phyloP scores from a whole-genome alignment of 805 yeast species.

The Nakazawaea siamensis region DNA sequence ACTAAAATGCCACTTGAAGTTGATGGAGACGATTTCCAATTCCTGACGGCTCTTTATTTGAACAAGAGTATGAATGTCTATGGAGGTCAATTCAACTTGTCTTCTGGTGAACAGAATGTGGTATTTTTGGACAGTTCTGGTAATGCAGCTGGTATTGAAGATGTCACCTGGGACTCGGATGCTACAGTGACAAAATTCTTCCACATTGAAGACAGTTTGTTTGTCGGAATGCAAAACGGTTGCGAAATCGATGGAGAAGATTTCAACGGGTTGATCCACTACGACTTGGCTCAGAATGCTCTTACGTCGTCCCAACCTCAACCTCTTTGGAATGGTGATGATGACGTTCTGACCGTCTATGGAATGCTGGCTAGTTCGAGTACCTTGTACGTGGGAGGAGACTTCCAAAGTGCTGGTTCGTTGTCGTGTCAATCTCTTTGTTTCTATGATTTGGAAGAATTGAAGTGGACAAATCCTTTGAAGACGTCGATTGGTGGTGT shows the following conservation, averaged over 20 bases:
- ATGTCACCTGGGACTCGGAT: conserved; percentile 14
- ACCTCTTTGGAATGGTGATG: conserved; percentile 25
- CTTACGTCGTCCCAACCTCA: conserved; percentile 42
- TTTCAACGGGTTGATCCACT: conserved; percentile 37
- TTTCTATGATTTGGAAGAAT: conserved; percentile 44
- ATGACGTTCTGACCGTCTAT: conserved; percentile 30
- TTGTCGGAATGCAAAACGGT: conserved; percentile 37
- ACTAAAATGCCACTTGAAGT: conserved; percentile 19
- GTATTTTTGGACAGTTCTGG: conserved; percentile 14
- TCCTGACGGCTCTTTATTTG: conserved; percentile 30
- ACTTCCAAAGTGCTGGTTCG: conserved; percentile 51
- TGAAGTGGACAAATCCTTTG: conserved; percentile 46
- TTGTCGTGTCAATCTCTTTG: conserved; percentile 58
- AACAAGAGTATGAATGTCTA: conserved; percentile 44
- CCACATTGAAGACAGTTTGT: conserved; percentile 29
- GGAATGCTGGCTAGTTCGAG: conserved; percentile 32
- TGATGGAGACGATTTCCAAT: conserved; percentile 12
- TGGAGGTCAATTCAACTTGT: conserved; percentile 46
- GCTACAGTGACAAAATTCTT: conserved; percentile 20
- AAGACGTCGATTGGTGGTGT: conserved; percentile 34
- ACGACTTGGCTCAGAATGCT: conserved; percentile 34
- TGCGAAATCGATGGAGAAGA: conserved; percentile 16
- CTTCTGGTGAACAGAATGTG: conserved; percentile 14
- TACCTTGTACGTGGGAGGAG: conserved; percentile 57
- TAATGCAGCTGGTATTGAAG: conserved; percentile 10